Evolutionary conservation across 371 early-diverging fungal genomes (phyloP), one percentile per base, ranked within the genome.

Genomic region (Syncephalis plumigaleata): DNA sequence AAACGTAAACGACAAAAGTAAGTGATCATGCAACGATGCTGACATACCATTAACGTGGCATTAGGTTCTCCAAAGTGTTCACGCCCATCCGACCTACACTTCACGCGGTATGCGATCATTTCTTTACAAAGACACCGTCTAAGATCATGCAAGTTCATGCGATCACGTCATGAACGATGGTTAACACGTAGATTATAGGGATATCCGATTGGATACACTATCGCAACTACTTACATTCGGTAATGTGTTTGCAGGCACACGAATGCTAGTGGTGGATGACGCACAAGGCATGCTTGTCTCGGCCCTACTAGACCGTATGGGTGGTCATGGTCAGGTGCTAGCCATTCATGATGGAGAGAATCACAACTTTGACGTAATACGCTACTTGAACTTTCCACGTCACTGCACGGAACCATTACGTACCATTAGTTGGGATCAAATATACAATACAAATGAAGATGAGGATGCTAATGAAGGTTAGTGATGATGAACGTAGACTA

Each of bases 1-100:
- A 74, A 79, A 53, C 73, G 87, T 54, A 97, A 97, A 65, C 78
- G 87, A 64, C 73, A 75, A 56, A 97, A 94, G 88, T 81, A 66
- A 44, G 54, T 48, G 22, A 37, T 23, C 11, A 31, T n/a, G n/a
- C n/a, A n/a, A n/a, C n/a, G n/a, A n/a, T n/a, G n/a, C n/a, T n/a
- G n/a, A 17, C 23, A 18, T 39, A n/a, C 37, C 11, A 25, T 27
- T 20, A 18, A 17, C 26, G 7, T 20, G 18, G 9, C 18, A 18
- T 2, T 51, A 82, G 83, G 51, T 96, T 89, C 58, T 70, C 77
- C 59, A 88, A 84, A 56, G 63, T 73, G 18, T 92, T 97, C 54
- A 77, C 78, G 0, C 86, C 87, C 8, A 55, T 86, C 44, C 75
- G 77, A 36, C 84, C 93, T 2, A 86, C 79, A 1, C 64, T 86